Evolutionary conservation across 2,329 filamentous ascomycete genomes (phyloP).

Genomic region (Huntiella bhutanensis): DNA sequence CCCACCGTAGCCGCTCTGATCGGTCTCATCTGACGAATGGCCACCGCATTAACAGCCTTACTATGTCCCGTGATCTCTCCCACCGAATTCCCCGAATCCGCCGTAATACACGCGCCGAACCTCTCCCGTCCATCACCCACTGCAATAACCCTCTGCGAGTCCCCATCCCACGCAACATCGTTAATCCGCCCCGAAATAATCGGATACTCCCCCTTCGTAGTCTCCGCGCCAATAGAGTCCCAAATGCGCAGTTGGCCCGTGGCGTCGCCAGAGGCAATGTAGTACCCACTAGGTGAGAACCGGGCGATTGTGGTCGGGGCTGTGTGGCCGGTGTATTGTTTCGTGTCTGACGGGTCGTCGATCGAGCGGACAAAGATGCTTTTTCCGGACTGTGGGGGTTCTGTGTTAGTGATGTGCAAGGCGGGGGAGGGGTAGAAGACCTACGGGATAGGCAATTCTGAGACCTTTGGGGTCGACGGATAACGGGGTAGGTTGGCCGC

Average conservation of each 20-base stretch:
- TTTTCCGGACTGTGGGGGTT: conserved; percentile 55
- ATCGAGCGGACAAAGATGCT: conserved; percentile 92
- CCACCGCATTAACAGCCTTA: conserved; percentile 75
- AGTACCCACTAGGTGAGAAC: conserved; percentile 87
- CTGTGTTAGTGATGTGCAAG: no score
- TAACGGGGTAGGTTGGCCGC: conserved; percentile 76
- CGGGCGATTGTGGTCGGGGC: conserved; percentile 77
- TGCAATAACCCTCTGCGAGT: conserved; percentile 88
- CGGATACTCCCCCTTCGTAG: conserved; percentile 78
- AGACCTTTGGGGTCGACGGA: conserved; percentile 79
- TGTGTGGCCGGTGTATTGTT: conserved; percentile 86
- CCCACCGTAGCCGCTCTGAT: conserved; percentile 77
- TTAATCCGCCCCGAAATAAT: conserved; percentile 93
- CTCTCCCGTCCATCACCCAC: conserved; percentile 89
- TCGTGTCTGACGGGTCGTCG: conserved; percentile 65
- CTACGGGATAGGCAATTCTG: conserved; percentile 78
- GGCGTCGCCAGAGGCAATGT: conserved; percentile 78
- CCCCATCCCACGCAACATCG: conserved; percentile 92
- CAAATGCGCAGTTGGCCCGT: conserved; percentile 75
- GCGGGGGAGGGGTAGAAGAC: conserved; percentile 16
- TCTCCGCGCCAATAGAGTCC: conserved; percentile 70
- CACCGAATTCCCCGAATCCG: conserved; percentile 88
- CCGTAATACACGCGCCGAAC: conserved; percentile 84
- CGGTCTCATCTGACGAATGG: conserved; percentile 77
- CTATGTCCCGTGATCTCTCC: conserved; percentile 88